Base-by-base conservation (phyloP, 768 basidiomycete genomes). In the Serendipita sp. region DNA sequence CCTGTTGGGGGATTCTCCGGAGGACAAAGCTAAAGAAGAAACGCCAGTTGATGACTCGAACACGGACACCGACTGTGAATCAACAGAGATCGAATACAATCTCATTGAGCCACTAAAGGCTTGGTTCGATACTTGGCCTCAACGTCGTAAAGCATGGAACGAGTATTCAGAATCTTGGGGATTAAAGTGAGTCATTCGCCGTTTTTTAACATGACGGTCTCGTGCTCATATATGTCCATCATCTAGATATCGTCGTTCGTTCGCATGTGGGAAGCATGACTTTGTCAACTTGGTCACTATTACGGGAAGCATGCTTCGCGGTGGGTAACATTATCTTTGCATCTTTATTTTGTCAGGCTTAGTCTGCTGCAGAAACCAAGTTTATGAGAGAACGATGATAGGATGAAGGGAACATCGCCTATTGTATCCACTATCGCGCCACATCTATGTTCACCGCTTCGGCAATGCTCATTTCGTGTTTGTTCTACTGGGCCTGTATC, bases 91-190 rank as follows among this genome's bases (percentile, higher is more conserved):
- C 8, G 48, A 50, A n/a, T 18, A 50, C 16, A 31, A 31, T 31
- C 48, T 50, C n/a, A 50, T 50, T n/a, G 48, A 50, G 2, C 55
- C 55, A 10, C n/a, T 60, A 8, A 23, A 34, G 23, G 34, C 18
- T 60, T 60, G 55, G 55, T 60, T 60, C 33, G 55, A 60, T 60
- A 34, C 23, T n/a, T 60, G 55, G 55, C 55, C 55, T n/a, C 27
- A 34, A 27, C 23, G 55, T 10, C 23, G 55, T 1, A 23, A 60
- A 27, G 33, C 33, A n/a, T 60, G 55, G 55, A 60, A 60, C 31
- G 18, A 18, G 5, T 50, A 18, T n/a, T 50, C 48, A 10, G 55
- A 60, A 34, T 23, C 23, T 4, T 36, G 55, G 34, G 55, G 55
- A 60, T 10, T 27, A 23, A 60, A 36, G 48, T 18, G n/a, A n/a